Percentiles rank a stretch among this genome's conserved stretches.
phyloP scores from a whole-genome alignment of 768 basidiomycete genomes.

The Cyclocybe cylindracea region DNA sequence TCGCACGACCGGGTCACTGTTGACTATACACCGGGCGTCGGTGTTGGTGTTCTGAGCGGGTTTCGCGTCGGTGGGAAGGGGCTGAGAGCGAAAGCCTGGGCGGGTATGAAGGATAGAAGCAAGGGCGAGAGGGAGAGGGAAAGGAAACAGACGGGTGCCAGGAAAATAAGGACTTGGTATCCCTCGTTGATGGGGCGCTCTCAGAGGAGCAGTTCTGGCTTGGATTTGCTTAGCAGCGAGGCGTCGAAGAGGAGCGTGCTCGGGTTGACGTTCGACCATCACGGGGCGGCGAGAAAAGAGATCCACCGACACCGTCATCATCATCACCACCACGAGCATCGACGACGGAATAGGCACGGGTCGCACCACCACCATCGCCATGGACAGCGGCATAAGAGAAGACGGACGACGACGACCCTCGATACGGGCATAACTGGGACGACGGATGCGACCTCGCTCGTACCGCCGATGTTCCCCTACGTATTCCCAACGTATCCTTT shows the following conservation, averaged over 20 bases:
- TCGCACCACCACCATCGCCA: conserved; percentile 22
- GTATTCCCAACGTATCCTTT: too few species aligned
- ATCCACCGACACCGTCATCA: conserved; percentile 14
- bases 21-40: conserved; percentile 42
- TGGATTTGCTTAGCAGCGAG: conserved; percentile 34
- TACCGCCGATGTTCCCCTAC: too few species aligned
- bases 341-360: conserved; percentile 12
- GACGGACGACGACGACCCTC: conserved; percentile 11
- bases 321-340: conserved; percentile 9
- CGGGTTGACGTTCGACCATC: conserved; percentile 18
- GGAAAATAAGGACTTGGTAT: conserved; percentile 36
- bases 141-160: conserved; percentile 12
- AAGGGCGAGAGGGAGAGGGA: conserved; percentile 5
- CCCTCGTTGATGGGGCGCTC: conserved; percentile 20
- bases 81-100: not conserved
- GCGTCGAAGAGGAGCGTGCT: conserved; percentile 17
- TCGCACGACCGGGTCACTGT: too few species aligned
- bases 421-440: too few species aligned
- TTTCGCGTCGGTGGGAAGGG: not conserved
- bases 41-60: conserved; percentile 4
- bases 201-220: conserved; percentile 24
- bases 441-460: too few species aligned
- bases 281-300: conserved; percentile 7
- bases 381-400: conserved; percentile 10
- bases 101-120: not conserved